Evolutionary conservation across 192 early-diverging fungal species (phyloP).

Genomic region (Fimicolochytrium jonesii): DNA sequence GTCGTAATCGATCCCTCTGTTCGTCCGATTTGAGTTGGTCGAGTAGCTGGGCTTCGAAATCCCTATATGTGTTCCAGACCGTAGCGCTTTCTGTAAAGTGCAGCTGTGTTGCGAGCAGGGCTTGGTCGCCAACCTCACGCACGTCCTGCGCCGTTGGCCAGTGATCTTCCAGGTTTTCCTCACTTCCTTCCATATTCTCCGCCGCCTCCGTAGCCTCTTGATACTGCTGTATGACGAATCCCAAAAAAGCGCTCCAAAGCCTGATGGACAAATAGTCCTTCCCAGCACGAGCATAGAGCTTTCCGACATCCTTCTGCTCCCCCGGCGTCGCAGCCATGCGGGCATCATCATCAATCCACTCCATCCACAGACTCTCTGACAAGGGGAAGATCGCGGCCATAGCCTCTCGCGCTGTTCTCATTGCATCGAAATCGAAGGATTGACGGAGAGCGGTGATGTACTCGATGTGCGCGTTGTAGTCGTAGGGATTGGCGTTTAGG

Average conservation of each 20-base stretch:
- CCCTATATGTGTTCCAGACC: constrained; percentile 55
- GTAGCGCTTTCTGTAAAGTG: constrained; percentile 59
- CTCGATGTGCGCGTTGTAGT: constrained; percentile 52
- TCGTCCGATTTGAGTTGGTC: constrained; percentile 20
- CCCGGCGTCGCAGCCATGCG: constrained; percentile 39
- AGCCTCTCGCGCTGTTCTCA: constrained; percentile 47
- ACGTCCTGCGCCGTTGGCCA: constrained; percentile 42
- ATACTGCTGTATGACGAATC: constrained; percentile 52
- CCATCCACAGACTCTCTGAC: constrained; percentile 68
- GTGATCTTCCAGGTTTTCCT: constrained; percentile 22
- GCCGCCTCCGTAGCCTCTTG: constrained; percentile 25
- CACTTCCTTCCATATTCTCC: no score
- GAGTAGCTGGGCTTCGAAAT: constrained; percentile 57
- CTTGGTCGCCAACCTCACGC: constrained; percentile 39
- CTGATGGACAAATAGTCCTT: constrained; percentile 69
- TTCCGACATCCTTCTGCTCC: constrained; percentile 44
- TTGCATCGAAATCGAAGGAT: constrained; percentile 28
- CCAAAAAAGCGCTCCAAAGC: constrained; percentile 61
- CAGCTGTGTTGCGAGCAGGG: constrained; percentile 41
- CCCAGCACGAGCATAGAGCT: constrained; percentile 49
- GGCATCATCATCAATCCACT: constrained; percentile 68
- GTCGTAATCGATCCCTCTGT: constrained; percentile 26
- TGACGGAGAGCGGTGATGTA: constrained; percentile 40
- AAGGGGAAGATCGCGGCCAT: constrained; percentile 62
- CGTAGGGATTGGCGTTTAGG: constrained; percentile 33